A percentile compares a stretch with the other conserved stretches of the same genome.
Conservation (phyloP, 441 rosid species). For the Hypseocharis bilobata region DNA sequence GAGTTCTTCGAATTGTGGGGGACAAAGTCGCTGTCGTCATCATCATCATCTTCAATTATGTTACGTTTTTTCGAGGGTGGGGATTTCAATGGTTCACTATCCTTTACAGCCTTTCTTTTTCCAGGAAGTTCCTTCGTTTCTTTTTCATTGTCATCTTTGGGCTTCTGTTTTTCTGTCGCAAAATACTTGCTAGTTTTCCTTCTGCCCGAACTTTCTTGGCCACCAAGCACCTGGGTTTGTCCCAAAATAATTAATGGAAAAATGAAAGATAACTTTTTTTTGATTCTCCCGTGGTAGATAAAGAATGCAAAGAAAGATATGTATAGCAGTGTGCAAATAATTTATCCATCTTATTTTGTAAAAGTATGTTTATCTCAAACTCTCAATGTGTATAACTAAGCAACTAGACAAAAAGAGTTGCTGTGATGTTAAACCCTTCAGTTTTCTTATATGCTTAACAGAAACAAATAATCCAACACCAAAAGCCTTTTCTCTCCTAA, state of each 20-base stretch:
- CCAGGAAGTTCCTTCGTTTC: constrained; percentile 40
- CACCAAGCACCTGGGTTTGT: constrained; percentile 34
- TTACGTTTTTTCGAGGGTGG: constrained; percentile 43
- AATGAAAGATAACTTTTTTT: not conserved
- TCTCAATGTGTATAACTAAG: not conserved
- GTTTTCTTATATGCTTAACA: not conserved
- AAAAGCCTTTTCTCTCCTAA: not conserved
- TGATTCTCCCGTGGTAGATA: not conserved
- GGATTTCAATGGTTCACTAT: constrained; percentile 32
- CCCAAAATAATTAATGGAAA: not conserved
- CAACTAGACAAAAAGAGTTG: not conserved
- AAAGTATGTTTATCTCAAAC: not conserved
- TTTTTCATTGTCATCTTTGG: constrained; percentile 36
- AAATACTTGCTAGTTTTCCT: constrained; percentile 93
- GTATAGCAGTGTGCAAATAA: not conserved
- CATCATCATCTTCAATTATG: constrained; percentile 34
- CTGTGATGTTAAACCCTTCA: not conserved
- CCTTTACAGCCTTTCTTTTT: constrained; percentile 55
- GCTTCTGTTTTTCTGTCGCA: constrained; percentile 51
- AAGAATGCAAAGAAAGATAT: not conserved
- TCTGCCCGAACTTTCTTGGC: constrained; percentile 46
- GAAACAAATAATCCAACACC: not conserved
- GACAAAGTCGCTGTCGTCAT: constrained; percentile 60
- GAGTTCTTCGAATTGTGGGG: constrained; percentile 35
- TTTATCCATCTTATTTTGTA: not conserved